Base-by-base conservation (phyloP, 352 stramenopile species). In the Halophytophthora batemanensis region DNA sequence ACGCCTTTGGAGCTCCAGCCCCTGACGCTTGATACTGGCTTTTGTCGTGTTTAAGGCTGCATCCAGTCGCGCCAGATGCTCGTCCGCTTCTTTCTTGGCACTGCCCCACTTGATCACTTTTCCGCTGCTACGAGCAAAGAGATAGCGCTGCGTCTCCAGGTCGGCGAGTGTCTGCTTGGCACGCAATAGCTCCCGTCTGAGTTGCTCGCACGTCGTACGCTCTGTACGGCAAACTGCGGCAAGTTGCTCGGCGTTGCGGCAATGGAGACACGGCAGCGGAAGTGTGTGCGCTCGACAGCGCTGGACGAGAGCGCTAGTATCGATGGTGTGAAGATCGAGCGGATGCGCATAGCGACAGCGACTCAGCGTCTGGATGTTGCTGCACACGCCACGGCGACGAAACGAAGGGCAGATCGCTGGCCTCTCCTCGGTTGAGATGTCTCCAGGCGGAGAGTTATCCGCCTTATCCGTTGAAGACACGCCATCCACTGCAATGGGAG, bases 311-410 rank as follows among this genome's bases (percentile, higher is more conserved):
- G 37, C 42, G 12, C 25, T 55, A 14, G 53, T 86, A 45, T 92
- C 74, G 35, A 92, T 82, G 4, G 22, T 58, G 45, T 87, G 81
- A 1, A 86, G 23, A 6, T 66, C 40, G 2, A 66, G 41, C 15
- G 77, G 78, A 40, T 92, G 81, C 8, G 65, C 68, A 51, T 78
- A 92, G 8, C 70, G 58, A 45, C 81, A 92, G 0, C 78, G 72
- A 1, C 77, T 76, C 21, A 87, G 68, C 7, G 74, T 61, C 42
- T 86, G 72, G 25, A 86, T 69, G 46, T 86, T 87, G 6, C 43
- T 47, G 41, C 78, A 92, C 13, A 92, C 46, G 17, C 81, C 81
- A 6, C 59, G 63, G 10, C 55, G 45, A 0, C 50, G 23, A 50
- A 86, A 91, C 1, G 77, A 82, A 14, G 66, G 59, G 17, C 80